Conservation (phyloP, 2,329 filamentous ascomycete species). For the Alternaria postmessia region DNA sequence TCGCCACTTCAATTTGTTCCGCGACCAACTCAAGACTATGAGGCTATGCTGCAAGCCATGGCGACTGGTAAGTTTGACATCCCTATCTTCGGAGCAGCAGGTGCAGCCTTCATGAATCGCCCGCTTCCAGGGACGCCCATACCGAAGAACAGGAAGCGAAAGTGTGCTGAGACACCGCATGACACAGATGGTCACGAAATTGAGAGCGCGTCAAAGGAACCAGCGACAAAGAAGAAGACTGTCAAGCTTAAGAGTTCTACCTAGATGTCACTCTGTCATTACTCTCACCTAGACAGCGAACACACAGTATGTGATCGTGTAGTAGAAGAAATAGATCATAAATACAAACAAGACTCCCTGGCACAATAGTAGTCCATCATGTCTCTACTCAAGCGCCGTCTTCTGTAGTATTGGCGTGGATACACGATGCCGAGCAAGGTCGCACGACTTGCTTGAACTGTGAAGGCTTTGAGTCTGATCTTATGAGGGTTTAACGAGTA, state of each 20-base stretch:
- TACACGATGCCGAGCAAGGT: too few relatives aligned
- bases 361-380: neutral
- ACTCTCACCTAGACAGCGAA: neutral
- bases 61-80: neutral
- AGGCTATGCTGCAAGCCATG: neutral
- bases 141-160: neutral
- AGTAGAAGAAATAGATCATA: neutral
- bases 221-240: neutral
- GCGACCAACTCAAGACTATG: neutral
- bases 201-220: neutral
- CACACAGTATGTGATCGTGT: rapidly evolving
- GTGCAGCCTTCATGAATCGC: neutral
- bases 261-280: neutral
- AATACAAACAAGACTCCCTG: neutral
- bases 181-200: rapidly evolving
- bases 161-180: neutral
- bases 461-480: neutral
- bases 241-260: neutral
- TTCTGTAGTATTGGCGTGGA: neutral
- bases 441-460: neutral
- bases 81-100: neutral
- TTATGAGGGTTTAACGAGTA: neutral
- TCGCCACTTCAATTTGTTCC: neutral
- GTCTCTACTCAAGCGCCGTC: neutral
- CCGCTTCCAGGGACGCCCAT: neutral